Evolutionary conservation across 345 rosid genomes (phyloP).

Genomic region (Firmiana major): DNA sequence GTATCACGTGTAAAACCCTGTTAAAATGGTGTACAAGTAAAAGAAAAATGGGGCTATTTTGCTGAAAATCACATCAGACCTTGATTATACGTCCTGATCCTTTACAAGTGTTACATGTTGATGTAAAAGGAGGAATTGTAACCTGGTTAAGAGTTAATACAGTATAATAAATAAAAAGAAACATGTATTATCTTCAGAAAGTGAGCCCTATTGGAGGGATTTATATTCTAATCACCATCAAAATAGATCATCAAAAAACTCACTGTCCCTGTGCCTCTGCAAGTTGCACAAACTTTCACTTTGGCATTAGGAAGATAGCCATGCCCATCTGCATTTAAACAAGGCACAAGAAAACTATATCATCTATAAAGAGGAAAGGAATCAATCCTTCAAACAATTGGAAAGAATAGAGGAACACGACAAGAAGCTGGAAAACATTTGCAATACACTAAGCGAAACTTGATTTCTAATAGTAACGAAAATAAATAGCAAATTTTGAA

Average conservation of each 20-base stretch:
- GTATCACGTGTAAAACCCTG: constrained; percentile 19
- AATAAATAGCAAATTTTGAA: background rate
- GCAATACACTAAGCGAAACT: background rate
- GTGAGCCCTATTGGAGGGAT: constrained; percentile 7
- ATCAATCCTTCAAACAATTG: background rate
- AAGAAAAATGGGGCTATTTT: background rate
- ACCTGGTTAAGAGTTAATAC: constrained; percentile 45
- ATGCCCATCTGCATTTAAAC: constrained; percentile 58
- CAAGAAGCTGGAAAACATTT: background rate
- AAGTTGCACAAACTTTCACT: constrained; percentile 57
- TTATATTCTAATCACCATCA: constrained; percentile 22
- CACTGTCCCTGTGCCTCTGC: constrained; percentile 87
- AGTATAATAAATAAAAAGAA: background rate
- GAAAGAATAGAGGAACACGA: background rate
- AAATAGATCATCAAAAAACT: constrained; percentile 33
- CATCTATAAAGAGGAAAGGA: background rate
- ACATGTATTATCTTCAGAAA: constrained; percentile 13
- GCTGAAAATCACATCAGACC: constrained; percentile 41
- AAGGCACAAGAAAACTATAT: constrained; percentile 12
- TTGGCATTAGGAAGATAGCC: constrained; percentile 69
- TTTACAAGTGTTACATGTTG: constrained; percentile 71
- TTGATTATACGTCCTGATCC: constrained; percentile 65
- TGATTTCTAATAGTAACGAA: background rate
- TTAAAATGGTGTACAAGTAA: background rate
- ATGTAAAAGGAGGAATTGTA: constrained; percentile 87